These are phyloP conservation scores for Boletus coccyginus DNA, from an alignment of 768 basidiomycete genomes.

Conservation along the genomic window DNA sequence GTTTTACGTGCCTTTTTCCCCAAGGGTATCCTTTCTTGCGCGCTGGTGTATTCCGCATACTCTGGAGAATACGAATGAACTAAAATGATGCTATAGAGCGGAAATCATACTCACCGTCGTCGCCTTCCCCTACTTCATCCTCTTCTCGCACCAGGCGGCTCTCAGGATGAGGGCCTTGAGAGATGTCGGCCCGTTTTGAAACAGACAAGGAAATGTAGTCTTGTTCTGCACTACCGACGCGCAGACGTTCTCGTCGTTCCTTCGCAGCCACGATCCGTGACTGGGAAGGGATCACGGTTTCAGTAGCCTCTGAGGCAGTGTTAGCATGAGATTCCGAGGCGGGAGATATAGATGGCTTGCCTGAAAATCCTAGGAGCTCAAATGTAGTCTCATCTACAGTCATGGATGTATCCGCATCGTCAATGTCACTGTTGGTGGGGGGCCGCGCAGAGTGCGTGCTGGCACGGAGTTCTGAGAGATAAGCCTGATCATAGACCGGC, in stretches of 20 bases:
- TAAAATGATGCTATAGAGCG: background rate
- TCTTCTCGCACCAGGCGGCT: conserved; percentile 82
- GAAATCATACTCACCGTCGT: conserved; percentile 60
- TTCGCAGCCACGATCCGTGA: conserved; percentile 71
- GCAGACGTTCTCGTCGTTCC: conserved; percentile 69
- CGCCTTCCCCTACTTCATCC: conserved; percentile 84
- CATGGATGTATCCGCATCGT: conserved; percentile 51
- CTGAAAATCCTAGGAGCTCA: conserved; percentile 19
- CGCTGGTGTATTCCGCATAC: conserved; percentile 83
- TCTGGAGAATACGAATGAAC: conserved; percentile 42
- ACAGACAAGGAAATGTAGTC: conserved; percentile 82
- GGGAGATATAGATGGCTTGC: conserved; percentile 21
- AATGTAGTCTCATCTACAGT: conserved; percentile 39
- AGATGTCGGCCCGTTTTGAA: conserved; percentile 48
- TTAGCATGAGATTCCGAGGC: background rate
- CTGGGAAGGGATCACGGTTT: conserved; percentile 61
- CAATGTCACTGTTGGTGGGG: conserved; percentile 35
- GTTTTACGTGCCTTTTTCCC: conserved; percentile 78
- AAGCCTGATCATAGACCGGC: conserved; percentile 68
- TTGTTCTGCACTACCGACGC: conserved; percentile 49
- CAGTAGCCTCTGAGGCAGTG: conserved; percentile 33
- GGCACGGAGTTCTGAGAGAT: conserved; percentile 77
- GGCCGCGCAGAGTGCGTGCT: conserved; percentile 62
- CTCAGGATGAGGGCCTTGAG: conserved; percentile 78
- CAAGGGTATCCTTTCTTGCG: conserved; percentile 80